Evolutionary conservation across 2,329 filamentous ascomycete species (phyloP).

Genomic region (Arthrobotrys megalospora): DNA sequence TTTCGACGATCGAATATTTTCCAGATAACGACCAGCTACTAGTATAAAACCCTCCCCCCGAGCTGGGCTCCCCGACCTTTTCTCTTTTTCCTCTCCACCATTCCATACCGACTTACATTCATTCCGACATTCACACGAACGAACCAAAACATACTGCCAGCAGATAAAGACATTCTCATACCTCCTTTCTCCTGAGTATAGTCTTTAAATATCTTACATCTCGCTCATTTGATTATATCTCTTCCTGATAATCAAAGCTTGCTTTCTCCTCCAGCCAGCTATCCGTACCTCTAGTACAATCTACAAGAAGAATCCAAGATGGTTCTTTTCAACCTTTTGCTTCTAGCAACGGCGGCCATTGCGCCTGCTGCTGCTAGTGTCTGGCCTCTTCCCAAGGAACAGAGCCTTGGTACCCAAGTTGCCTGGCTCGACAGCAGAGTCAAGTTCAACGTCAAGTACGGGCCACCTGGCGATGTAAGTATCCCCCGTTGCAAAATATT

Average conservation of each 20-base stretch:
- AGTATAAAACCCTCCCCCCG: not conserved
- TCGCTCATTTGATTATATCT: not conserved
- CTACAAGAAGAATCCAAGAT: conserved; percentile 18
- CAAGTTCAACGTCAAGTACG: conserved; percentile 47
- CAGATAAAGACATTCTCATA: not conserved
- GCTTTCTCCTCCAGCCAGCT: too few relatives aligned
- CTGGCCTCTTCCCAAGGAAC: conserved; percentile 57
- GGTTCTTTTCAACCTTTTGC: conserved; percentile 30
- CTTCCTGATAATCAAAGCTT: not conserved
- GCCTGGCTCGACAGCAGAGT: conserved; percentile 44
- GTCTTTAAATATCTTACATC: conserved; percentile 1
- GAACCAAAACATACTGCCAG: not conserved
- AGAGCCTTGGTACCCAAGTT: conserved; percentile 39
- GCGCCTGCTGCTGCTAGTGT: conserved; percentile 30
- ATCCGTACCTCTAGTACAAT: not conserved
- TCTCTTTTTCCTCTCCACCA: not conserved
- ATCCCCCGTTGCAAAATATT: not conserved
- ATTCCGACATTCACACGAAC: not conserved
- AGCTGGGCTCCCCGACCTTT: not conserved
- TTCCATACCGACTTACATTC: conserved; percentile 7
- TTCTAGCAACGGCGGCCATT: conserved; percentile 24
- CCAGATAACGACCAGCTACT: not conserved
- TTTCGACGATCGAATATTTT: conserved; percentile 5
- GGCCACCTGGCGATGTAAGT: conserved; percentile 45
- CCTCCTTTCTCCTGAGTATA: not conserved